These are phyloP conservation scores for Candida insectorum DNA, from an alignment of 805 yeast species.

Conservation along the genomic window DNA sequence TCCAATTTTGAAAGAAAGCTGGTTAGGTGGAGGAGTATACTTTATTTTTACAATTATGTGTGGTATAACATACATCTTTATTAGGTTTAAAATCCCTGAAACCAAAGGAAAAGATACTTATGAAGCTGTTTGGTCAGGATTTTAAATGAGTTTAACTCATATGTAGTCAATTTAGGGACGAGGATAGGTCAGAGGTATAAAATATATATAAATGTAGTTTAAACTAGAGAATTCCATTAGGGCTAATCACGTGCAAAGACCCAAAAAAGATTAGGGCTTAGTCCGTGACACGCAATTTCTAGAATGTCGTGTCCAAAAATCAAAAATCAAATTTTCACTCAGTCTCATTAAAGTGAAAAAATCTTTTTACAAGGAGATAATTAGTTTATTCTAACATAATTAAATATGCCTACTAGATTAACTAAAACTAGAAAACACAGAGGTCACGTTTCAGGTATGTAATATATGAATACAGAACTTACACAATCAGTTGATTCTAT, in stretches of 20 bases:
- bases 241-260: not conserved
- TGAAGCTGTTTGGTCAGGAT: constrained; percentile 59
- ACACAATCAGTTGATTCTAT: too few species aligned
- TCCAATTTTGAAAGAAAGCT: constrained; percentile 60
- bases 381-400: constrained; percentile 2
- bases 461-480: constrained; percentile 12
- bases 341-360: constrained; percentile 9
- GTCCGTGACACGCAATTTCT: not conserved
- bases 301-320: constrained; percentile 3
- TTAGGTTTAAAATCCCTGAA: constrained; percentile 59
- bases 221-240: too few species aligned
- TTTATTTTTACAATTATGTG: constrained; percentile 64
- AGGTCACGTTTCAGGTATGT: constrained; percentile 99
- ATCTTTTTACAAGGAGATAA: constrained; percentile 2
- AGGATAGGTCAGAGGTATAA: too few species aligned
- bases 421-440: constrained; percentile 99
- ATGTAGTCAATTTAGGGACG: too few species aligned
- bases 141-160: not conserved
- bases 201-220: too few species aligned
- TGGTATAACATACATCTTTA: constrained; percentile 45
- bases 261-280: not conserved
- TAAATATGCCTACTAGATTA: constrained; percentile 95
- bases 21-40: constrained; percentile 77
- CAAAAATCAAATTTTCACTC: constrained; percentile 4
- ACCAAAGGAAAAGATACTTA: constrained; percentile 64